Evolutionary conservation across 116 monocot species (phyloP).

Genomic region (Dioscorea cayenensis): DNA sequence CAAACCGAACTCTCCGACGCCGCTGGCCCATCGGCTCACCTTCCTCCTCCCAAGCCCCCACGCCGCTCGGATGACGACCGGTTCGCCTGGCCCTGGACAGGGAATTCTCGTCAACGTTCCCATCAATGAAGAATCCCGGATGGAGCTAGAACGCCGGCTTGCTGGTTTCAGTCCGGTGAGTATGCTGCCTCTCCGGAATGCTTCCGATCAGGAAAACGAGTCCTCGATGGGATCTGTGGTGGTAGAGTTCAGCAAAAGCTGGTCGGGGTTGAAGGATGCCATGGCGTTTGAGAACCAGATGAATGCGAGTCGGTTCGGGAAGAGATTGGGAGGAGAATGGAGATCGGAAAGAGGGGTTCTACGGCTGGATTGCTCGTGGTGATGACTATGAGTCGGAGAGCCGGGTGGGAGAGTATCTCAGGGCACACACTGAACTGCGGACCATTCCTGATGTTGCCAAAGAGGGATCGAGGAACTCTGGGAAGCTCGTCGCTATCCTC

Average conservation of each 20-base stretch:
- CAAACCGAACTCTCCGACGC: constrained; percentile 5
- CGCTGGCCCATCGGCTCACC: neutral
- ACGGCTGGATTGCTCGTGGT: constrained; percentile 50
- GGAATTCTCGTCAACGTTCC: constrained; percentile 12
- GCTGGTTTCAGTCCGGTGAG: constrained; percentile 21
- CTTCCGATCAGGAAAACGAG: neutral
- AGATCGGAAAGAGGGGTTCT: constrained; percentile 5
- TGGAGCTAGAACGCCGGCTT: neutral
- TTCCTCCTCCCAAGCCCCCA: neutral
- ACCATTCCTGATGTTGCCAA: constrained; percentile 19
- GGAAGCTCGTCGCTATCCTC: constrained; percentile 24
- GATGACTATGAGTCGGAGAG: constrained; percentile 28
- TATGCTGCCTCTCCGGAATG: neutral
- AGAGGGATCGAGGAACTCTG: constrained; percentile 20
- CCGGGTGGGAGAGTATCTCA: constrained; percentile 14
- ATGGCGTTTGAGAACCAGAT: constrained; percentile 33
- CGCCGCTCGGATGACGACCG: constrained; percentile 9
- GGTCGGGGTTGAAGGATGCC: constrained; percentile 31
- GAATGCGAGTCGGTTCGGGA: constrained; percentile 18
- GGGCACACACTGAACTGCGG: constrained; percentile 22
- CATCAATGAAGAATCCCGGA: neutral
- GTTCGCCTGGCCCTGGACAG: constrained; percentile 41
- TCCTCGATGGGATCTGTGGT: neutral
- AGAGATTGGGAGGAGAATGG: constrained; percentile 18
- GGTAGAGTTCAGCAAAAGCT: constrained; percentile 19